These are phyloP conservation scores for Paragyromitra xinjiangensis DNA, from an alignment of 495 filamentous ascomycete genomes.

Conservation along the genomic window DNA sequence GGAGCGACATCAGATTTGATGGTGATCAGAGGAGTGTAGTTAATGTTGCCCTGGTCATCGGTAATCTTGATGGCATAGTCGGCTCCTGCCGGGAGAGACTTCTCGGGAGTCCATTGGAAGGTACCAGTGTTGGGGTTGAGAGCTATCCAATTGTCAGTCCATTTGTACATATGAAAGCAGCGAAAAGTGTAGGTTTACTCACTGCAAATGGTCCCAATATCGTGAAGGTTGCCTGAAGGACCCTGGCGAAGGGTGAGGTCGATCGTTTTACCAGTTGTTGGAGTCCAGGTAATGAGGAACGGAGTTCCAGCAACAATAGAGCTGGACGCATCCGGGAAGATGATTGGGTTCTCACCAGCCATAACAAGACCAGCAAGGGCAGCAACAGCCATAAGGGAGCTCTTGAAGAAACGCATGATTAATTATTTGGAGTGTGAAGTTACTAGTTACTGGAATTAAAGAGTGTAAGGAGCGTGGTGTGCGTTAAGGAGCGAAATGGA, in stretches of 20 bases:
- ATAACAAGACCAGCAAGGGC: constrained; percentile 64
- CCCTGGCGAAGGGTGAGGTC: constrained; percentile 46
- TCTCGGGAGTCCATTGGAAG: constrained; percentile 35
- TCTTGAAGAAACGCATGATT: constrained; percentile 66
- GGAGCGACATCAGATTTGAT: constrained; percentile 23
- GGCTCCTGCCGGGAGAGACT: constrained; percentile 23
- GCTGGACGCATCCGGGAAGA: constrained; percentile 63
- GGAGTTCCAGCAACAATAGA: constrained; percentile 65
- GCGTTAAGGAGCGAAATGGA: constrained; percentile 52
- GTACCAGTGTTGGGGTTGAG: constrained; percentile 27
- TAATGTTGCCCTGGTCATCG: constrained; percentile 31
- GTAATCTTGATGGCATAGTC: constrained; percentile 51
- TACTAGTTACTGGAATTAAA: constrained; percentile 29
- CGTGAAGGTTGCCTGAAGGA: constrained; percentile 42
- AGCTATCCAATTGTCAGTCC: constrained; percentile 34
- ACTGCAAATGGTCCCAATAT: constrained; percentile 36
- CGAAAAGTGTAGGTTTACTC: background rate
- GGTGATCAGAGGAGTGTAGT: constrained; percentile 52
- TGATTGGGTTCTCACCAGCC: constrained; percentile 66
- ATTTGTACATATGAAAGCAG: background rate
- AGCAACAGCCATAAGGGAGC: constrained; percentile 63
- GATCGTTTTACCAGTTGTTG: constrained; percentile 54
- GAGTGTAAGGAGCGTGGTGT: constrained; percentile 32
- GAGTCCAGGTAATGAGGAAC: constrained; percentile 69
- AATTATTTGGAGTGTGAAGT: constrained; percentile 39